Base-by-base conservation (phyloP, 176 grass and related monocot species). In the Aegilops tauschii region DNA sequence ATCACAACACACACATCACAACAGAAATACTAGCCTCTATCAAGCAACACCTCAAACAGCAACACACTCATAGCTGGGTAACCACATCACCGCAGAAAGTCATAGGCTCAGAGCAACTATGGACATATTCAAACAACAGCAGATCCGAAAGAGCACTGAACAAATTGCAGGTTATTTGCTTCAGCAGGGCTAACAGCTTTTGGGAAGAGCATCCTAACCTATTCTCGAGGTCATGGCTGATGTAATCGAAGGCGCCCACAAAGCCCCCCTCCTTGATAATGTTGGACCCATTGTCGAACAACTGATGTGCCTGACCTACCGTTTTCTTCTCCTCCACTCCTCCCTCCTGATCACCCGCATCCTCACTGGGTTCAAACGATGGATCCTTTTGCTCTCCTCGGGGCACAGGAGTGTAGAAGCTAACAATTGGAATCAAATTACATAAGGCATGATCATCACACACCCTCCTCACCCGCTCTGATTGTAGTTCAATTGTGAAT, bases 181-280 rank as follows among this genome's bases (percentile, higher is more conserved):
- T 79, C 9, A 27, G 10, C 6, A 0, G 10, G 20, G 29, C n/a
- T 10, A 32, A 34, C 49, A 6, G 5, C 5, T 3, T 25, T n/a
- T 61, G 5, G 25, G 7, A 71, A 18, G 34, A 70, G 10, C 92
- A 82, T 58, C 70, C 84, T 89, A 82, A 98, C 93, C 89, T 93
- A 82, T 93, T 94, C 74, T 94, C 91, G 30, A 98, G 91, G 54
- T 84, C 85, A 35, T 86, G 90, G 86, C 93, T 95, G 69, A 92
- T 81, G 77, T 83, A 90, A 76, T 94, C 92, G 4, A 84, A 92
- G 74, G 96, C 84, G 12, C 88, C 84, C 37, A 83, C 81, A 45
- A 87, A 92, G 67, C 92, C 93, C 35, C 73, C 97, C 0, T 90
- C 97, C 87, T 98, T 89, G 78, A 94, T 96, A 34, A 93, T 92